Evolutionary conservation across 805 yeast species (phyloP), one percentile per base, ranked within the genome.

Genomic region (Clavispora santaluciae): DNA sequence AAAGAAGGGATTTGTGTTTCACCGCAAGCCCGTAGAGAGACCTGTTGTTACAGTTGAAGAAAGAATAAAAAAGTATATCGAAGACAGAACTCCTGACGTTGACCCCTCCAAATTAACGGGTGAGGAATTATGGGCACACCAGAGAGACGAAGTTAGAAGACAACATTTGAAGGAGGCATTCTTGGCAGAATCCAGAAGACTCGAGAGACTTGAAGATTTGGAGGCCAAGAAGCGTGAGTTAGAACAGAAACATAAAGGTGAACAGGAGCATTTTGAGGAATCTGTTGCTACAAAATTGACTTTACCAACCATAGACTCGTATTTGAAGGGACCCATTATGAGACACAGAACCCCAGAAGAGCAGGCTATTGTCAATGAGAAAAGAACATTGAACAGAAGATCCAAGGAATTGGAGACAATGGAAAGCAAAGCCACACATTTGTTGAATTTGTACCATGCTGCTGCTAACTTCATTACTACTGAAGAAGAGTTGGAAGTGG

Each of bases 301-400:
- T 1, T 68, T 87, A 38, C 96, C 96, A 35, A 84, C 95, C 1
- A 69, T 89, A 42, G 88, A 83, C 53, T 71, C 75, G 28, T 72
- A 79, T 48, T 61, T 86, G 45, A 60, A 73, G 17, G 86, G 86
- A 2, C 86, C 91, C 12, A 64, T 88, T 45, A 76, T 90, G 71
- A 75, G 84, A 56, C 76, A 66, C 35, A 75, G 95, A 60, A 83
- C 95, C 0, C 70, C 66, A 18, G 93, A 81, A 54, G 95, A 90
- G 63, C 60, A 64, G 38, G 75, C 72, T 39, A 53, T 75, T 22
- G 64, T 86, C 48, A 52, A 61, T 22, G 73, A 78, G 53, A 86
- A 84, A 60, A 74, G 90, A 50, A 62, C 68, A 36, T 76, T 83
- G 51, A 90, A 89, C 63, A 75, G 93, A 59, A 69, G 75, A 46